Evolutionary conservation across 1,284 basidiomycete genomes (phyloP).

Genomic region (Sphaerobolus stellatus): DNA sequence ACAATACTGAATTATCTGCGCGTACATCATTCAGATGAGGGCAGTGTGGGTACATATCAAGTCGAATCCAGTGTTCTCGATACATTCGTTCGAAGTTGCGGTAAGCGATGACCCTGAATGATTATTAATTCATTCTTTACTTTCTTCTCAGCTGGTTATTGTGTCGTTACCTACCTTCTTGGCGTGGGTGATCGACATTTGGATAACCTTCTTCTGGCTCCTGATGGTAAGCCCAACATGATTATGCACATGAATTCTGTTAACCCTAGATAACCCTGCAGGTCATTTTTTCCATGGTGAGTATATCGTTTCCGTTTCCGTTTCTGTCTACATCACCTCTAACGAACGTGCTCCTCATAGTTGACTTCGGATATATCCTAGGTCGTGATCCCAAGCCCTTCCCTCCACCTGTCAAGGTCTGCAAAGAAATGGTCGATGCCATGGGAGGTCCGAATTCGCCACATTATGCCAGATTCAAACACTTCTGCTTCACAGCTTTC

Average conservation of each 20-base stretch:
- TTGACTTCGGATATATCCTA: slow-evolving; percentile 98
- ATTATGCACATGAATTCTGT: slow-evolving; percentile 14
- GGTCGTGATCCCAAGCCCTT: slow-evolving; percentile 98
- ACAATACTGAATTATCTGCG: slow-evolving; percentile 88
- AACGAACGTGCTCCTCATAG: slow-evolving; percentile 41
- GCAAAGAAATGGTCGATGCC: slow-evolving; percentile 99
- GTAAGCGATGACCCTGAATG: slow-evolving; percentile 50
- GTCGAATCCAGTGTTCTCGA: slow-evolving; percentile 92
- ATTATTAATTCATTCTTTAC: not conserved
- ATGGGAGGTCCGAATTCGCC: slow-evolving; percentile 95
- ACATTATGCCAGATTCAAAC: slow-evolving; percentile 94
- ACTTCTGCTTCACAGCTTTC: slow-evolving; percentile 95
- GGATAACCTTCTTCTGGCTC: slow-evolving; percentile 91
- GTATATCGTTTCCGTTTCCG: slow-evolving; percentile 16
- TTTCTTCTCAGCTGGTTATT: slow-evolving; percentile 81
- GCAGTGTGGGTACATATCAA: slow-evolving; percentile 88
- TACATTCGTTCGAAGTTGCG: slow-evolving; percentile 95
- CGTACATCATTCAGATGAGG: slow-evolving; percentile 85
- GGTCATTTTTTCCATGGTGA: slow-evolving; percentile 85
- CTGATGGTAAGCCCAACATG: slow-evolving; percentile 73
- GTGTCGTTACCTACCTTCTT: slow-evolving; percentile 94
- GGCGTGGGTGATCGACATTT: slow-evolving; percentile 98
- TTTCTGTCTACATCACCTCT: not conserved
- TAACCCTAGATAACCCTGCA: slow-evolving; percentile 22
- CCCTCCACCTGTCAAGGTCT: slow-evolving; percentile 97